These are phyloP conservation scores for Pythium biforme DNA, from an alignment of 352 stramenopile species.

Conservation along the genomic window DNA sequence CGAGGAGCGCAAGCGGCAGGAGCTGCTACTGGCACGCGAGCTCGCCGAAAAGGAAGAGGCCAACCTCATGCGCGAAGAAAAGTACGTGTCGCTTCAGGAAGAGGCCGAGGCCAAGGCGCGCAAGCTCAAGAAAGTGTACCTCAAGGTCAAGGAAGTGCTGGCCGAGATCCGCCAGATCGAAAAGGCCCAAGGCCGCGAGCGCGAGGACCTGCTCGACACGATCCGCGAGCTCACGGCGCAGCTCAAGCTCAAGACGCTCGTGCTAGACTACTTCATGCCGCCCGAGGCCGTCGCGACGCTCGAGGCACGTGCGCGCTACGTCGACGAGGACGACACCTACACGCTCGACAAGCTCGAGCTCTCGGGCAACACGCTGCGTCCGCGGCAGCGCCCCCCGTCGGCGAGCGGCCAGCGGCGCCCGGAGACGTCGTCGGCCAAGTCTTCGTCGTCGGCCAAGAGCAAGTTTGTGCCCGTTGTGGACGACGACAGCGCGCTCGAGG, in stretches of 20 bases:
- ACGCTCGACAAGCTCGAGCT: slow-evolving; percentile 71
- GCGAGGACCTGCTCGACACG: slow-evolving; percentile 93
- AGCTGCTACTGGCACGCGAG: slow-evolving; percentile 86
- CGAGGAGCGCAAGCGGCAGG: slow-evolving; percentile 86
- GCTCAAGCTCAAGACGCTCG: slow-evolving; percentile 95
- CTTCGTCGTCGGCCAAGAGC: slow-evolving; percentile 25
- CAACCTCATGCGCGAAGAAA: slow-evolving; percentile 92
- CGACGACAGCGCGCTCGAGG: slow-evolving; percentile 33
- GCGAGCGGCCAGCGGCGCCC: slow-evolving; percentile 64
- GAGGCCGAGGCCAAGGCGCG: slow-evolving; percentile 95
- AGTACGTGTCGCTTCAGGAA: slow-evolving; percentile 88
- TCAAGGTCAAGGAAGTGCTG: slow-evolving; percentile 88
- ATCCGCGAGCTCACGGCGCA: slow-evolving; percentile 95
- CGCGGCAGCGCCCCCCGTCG: slow-evolving; percentile 63
- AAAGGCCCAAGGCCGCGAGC: slow-evolving; percentile 90
- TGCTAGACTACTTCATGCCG: slow-evolving; percentile 92
- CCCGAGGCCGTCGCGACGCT: slow-evolving; percentile 50
- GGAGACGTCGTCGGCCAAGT: slow-evolving; percentile 72
- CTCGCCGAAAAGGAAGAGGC: slow-evolving; percentile 93
- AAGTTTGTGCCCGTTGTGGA: slow-evolving; percentile 41
- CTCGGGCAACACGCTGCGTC: slow-evolving; percentile 63
- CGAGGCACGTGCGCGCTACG: slow-evolving; percentile 59
- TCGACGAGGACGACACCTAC: slow-evolving; percentile 79
- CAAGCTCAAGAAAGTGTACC: slow-evolving; percentile 96
- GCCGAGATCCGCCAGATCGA: slow-evolving; percentile 94